phyloP scores from a whole-genome alignment of 2,329 filamentous ascomycete genomes.

The Alternaria infectoria region DNA sequence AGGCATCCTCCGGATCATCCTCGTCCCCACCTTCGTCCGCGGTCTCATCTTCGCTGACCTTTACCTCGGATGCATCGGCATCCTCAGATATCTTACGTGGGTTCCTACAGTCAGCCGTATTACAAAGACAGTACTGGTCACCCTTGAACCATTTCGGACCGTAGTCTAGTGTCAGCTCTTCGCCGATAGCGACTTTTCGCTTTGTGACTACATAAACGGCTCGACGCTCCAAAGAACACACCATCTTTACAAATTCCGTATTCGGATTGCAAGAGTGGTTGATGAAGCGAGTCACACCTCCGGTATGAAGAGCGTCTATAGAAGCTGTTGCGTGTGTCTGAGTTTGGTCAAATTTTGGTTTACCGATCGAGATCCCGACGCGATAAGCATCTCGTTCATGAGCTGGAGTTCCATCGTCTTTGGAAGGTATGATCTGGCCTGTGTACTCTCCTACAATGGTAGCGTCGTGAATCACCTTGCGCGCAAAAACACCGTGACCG shows the following conservation, averaged over 20 bases:
- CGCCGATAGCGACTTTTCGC: not conserved
- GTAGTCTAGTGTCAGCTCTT: slow-evolving; percentile 19
- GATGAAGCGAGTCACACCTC: slow-evolving; percentile 9
- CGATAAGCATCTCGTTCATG: not conserved
- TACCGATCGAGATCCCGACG: not conserved
- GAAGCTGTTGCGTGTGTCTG: not conserved
- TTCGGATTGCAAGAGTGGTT: slow-evolving; percentile 16
- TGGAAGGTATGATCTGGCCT: not conserved
- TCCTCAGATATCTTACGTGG: not conserved
- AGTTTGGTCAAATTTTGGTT: not conserved
- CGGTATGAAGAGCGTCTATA: slow-evolving; percentile 4
- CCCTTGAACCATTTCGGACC: slow-evolving; percentile 1
- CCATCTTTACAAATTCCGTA: not conserved
- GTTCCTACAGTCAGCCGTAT: not conserved
- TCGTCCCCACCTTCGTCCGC: not conserved
- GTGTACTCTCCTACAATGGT: not conserved
- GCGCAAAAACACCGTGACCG: not conserved
- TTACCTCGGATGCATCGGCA: not conserved
- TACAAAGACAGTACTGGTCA: not conserved
- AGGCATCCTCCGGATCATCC: not conserved
- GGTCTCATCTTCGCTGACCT: not conserved
- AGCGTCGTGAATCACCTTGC: not conserved
- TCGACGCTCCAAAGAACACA: not conserved
- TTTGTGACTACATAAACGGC: not conserved
- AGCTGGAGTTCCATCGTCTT: not conserved